phyloP scores from a whole-genome alignment of 2,329 filamentous ascomycete species.

The Basipetospora sp. region DNA sequence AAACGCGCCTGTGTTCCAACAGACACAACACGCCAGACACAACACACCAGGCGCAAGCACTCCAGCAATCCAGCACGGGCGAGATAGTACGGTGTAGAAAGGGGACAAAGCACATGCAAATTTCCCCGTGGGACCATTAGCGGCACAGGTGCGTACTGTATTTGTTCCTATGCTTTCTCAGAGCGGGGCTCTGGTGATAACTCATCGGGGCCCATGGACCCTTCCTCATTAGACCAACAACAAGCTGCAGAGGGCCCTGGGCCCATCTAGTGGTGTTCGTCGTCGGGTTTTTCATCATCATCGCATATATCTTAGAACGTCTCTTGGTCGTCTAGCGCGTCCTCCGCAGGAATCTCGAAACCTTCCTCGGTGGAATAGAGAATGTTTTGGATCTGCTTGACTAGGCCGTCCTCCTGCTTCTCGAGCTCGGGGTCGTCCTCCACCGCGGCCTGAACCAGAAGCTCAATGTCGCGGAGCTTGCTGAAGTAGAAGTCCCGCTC shows the following conservation, averaged over 20 bases:
- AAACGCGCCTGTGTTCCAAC: too few relatives aligned
- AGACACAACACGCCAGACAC: too few relatives aligned
- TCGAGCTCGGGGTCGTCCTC: constrained; percentile 87
- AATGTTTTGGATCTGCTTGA: constrained; percentile 93
- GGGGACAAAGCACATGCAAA: too few relatives aligned
- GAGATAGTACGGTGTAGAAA: too few relatives aligned
- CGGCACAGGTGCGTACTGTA: too few relatives aligned
- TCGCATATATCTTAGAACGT: constrained; percentile 42
- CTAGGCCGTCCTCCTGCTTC: constrained; percentile 78
- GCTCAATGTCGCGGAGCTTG: constrained; percentile 92
- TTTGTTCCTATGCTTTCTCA: too few relatives aligned
- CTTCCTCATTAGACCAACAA: constrained; percentile 1
- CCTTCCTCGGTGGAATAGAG: constrained; percentile 91
- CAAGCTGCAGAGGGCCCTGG: too few relatives aligned
- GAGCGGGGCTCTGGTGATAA: too few relatives aligned
- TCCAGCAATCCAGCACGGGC: too few relatives aligned
- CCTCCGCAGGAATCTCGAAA: constrained; percentile 80
- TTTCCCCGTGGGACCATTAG: too few relatives aligned
- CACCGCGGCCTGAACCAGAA: constrained; percentile 81
- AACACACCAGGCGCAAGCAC: too few relatives aligned
- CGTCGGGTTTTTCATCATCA: not conserved
- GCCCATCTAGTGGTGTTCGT: not conserved
- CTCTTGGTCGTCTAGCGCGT: constrained; percentile 62
- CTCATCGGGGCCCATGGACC: too few relatives aligned
- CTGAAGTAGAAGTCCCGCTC: constrained; percentile 99